Percentiles rank a stretch among this genome's conserved stretches.
Conservation (phyloP, 345 rosid species). For the Gossypium rotundifolium region DNA sequence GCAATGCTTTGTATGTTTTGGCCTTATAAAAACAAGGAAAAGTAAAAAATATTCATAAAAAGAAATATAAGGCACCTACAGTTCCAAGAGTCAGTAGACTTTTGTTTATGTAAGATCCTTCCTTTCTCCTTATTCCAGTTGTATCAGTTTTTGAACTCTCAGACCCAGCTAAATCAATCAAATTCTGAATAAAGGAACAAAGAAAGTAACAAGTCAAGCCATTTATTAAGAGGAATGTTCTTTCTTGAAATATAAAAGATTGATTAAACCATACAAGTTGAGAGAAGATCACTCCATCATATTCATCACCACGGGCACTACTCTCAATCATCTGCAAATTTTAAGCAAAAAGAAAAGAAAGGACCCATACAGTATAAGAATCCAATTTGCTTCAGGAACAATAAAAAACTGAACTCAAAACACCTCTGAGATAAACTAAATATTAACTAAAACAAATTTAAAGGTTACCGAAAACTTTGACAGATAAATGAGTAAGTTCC, state of each 20-base stretch:
- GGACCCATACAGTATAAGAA: neutral
- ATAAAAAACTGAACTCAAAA: conserved; percentile 2
- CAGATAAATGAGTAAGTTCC: neutral
- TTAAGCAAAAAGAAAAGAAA: conserved; percentile 1
- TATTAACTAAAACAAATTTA: neutral
- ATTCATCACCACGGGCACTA: conserved; percentile 86
- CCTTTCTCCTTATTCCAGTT: conserved; percentile 93
- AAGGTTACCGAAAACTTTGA: neutral
- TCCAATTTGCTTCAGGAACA: neutral
- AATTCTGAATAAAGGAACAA: conserved; percentile 55
- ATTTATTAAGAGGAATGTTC: conserved; percentile 1
- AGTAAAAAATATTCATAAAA: neutral
- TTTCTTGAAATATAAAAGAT: conserved; percentile 9
- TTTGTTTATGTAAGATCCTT: conserved; percentile 98
- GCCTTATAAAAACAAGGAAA: neutral
- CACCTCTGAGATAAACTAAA: neutral
- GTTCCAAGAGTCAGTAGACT: conserved; percentile 99
- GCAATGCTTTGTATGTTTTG: neutral
- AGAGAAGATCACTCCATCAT: conserved; percentile 98
- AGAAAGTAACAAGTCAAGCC: conserved; percentile 8
- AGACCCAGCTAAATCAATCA: conserved; percentile 99
- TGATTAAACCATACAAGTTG: conserved; percentile 67
- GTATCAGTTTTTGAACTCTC: conserved; percentile 99
- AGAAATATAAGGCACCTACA: conserved; percentile 37
- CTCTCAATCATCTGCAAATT: conserved; percentile 96